A percentile compares a stretch with the other conserved stretches of the same genome.
Conservation (phyloP, 306 rosid genomes). For the Trifolium repens region DNA sequence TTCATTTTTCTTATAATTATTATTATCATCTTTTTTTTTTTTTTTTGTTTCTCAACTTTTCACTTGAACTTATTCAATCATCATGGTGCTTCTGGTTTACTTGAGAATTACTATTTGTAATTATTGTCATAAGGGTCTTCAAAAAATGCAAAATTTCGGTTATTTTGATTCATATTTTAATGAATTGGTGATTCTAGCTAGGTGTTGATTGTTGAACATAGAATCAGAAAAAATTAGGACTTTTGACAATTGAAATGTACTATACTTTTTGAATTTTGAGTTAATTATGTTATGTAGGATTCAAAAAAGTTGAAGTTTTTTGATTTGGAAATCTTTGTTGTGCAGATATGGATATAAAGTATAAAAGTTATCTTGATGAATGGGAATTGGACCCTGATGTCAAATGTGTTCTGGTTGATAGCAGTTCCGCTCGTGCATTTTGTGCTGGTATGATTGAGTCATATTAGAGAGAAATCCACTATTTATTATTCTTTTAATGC, state of each 20-base stretch:
- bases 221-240: slow-evolving; percentile 20
- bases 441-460: slow-evolving; percentile 82
- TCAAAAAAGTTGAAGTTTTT: not conserved
- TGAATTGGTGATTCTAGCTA: slow-evolving; percentile 11
- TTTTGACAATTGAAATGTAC: not conserved
- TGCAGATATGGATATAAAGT: slow-evolving; percentile 93
- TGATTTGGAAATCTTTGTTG: slow-evolving; percentile 24
- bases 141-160: slow-evolving; percentile 18
- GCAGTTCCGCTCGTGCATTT: slow-evolving; percentile 93
- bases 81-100: slow-evolving; percentile 18
- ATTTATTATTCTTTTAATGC: not conserved
- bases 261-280: not conserved
- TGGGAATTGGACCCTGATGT: slow-evolving; percentile 90
- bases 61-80: not conserved
- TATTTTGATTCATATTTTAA: slow-evolving; percentile 30
- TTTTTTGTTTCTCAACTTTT: not conserved
- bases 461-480: slow-evolving; percentile 17
- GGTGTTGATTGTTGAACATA: slow-evolving; percentile 7
- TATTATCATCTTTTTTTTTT: not conserved
- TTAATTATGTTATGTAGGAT: not conserved
- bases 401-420: slow-evolving; percentile 83
- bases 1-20: not conserved
- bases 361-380: slow-evolving; percentile 81
- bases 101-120: slow-evolving; percentile 7
- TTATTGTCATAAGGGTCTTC: slow-evolving; percentile 12